Conservation (phyloP, 768 basidiomycete genomes). For the Termitomyces sp. region DNA sequence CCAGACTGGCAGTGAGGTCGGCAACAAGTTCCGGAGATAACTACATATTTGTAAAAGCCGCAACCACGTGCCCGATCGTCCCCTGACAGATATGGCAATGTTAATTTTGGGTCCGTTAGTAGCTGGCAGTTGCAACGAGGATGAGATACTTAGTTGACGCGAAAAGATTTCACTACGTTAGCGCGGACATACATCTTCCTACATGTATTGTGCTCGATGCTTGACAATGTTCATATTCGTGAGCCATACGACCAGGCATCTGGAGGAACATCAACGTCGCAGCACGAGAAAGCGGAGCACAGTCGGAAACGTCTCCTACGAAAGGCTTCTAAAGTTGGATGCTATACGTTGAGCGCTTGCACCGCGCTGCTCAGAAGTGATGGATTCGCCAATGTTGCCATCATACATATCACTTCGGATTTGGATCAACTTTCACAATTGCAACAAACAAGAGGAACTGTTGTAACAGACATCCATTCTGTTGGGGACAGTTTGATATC, state of each 20-base stretch:
- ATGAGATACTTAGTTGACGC: background rate
- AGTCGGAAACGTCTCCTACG: background rate
- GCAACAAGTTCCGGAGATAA: background rate
- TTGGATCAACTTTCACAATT: conserved; percentile 7
- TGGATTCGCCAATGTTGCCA: background rate
- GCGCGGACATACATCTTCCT: no score
- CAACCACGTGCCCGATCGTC: conserved; percentile 12
- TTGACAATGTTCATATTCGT: background rate
- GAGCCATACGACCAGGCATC: background rate
- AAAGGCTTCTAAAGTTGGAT: background rate
- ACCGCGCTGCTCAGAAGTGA: background rate
- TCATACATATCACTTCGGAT: conserved; percentile 6
- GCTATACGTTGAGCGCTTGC: background rate
- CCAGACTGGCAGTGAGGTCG: background rate
- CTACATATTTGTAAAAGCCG: background rate
- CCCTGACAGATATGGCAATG: conserved; percentile 6
- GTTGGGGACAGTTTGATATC: conserved; percentile 4
- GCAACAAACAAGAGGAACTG: conserved; percentile 18
- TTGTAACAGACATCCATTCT: conserved; percentile 10
- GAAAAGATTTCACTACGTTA: background rate
- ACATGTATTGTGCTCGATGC: no score
- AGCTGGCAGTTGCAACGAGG: background rate
- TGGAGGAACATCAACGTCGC: background rate
- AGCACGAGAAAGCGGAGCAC: background rate
- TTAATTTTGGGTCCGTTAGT: background rate